phyloP scores from a whole-genome alignment of 805 yeast genomes.

The Candida boleticola region DNA sequence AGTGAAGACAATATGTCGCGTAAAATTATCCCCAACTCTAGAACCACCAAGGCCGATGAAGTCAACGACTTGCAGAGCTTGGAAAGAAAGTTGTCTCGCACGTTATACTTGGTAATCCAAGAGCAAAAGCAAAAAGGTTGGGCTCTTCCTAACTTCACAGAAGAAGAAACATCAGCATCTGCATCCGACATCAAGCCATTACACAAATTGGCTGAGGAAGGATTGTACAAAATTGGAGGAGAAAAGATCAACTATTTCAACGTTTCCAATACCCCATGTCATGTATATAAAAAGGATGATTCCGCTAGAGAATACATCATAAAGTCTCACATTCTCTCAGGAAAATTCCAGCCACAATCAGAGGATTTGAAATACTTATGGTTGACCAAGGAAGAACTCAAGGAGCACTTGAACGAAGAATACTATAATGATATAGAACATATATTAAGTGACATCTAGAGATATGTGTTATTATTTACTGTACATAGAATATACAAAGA shows the following conservation, averaged over 20 bases:
- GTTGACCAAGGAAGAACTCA: conserved; percentile 80
- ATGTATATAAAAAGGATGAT: conserved; percentile 47
- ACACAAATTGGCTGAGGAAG: conserved; percentile 71
- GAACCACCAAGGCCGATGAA: conserved; percentile 76
- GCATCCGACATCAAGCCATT: conserved; percentile 48
- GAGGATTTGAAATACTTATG: conserved; percentile 61
- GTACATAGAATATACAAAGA: conserved; percentile 17
- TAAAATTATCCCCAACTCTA: conserved; percentile 66
- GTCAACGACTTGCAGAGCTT: conserved; percentile 60
- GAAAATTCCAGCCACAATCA: conserved; percentile 53
- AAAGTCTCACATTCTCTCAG: conserved; percentile 87
- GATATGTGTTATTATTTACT: conserved; percentile 4
- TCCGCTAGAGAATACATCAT: conserved; percentile 60
- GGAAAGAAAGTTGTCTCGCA: conserved; percentile 76
- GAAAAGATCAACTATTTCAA: conserved; percentile 77
- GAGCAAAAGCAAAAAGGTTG: conserved; percentile 44
- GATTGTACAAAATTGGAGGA: conserved; percentile 72
- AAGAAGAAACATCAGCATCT: conserved; percentile 13
- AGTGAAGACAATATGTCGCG: conserved; percentile 54
- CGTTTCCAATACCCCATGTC: conserved; percentile 88
- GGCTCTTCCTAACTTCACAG: conserved; percentile 75
- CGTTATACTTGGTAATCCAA: conserved; percentile 73
- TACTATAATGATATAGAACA: conserved; percentile 59
- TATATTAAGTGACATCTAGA: conserved; percentile 41
- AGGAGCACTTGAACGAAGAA: conserved; percentile 45